Conservation (phyloP, 2,329 filamentous ascomycete genomes). For the Hypoxylon sp. region DNA sequence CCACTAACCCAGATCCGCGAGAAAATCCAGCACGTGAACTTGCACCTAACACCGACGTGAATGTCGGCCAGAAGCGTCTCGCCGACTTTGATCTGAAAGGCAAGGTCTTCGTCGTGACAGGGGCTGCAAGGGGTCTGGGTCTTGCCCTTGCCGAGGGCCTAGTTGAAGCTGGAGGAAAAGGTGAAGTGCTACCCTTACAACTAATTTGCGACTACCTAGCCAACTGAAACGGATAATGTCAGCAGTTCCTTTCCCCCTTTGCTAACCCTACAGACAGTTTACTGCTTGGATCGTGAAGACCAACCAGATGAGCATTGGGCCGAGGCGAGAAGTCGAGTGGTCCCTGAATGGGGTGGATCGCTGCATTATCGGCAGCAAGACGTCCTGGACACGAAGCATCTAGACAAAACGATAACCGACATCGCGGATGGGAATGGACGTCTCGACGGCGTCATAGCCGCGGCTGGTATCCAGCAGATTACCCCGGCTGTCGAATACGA, state of each 20-base stretch:
- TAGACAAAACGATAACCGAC: constrained; percentile 70
- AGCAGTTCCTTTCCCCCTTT: neutral
- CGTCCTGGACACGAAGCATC: constrained; percentile 71
- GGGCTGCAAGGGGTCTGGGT: constrained; percentile 80
- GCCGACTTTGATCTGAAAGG: constrained; percentile 78
- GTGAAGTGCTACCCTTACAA: constrained; percentile 52
- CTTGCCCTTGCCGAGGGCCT: constrained; percentile 80
- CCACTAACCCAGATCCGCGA: constrained; percentile 48
- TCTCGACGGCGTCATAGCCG: constrained; percentile 77
- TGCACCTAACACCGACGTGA: constrained; percentile 43
- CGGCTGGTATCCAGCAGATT: constrained; percentile 78
- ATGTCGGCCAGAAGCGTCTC: constrained; percentile 58
- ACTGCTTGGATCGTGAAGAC: constrained; percentile 68
- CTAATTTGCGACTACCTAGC: neutral
- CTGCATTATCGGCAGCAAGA: constrained; percentile 78
- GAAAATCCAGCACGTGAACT: constrained; percentile 47
- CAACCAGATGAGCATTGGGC: constrained; percentile 72
- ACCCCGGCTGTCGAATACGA: constrained; percentile 77
- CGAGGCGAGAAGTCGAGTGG: constrained; percentile 70
- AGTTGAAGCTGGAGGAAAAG: constrained; percentile 80
- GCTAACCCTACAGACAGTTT: constrained; percentile 59
- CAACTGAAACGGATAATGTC: neutral
- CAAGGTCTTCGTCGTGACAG: constrained; percentile 78
- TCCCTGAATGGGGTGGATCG: constrained; percentile 72
- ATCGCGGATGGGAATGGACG: constrained; percentile 75